Percentiles rank a stretch among this genome's conserved stretches.
phyloP scores from a whole-genome alignment of 148 eudicot species.

The Linanthus parryae region DNA sequence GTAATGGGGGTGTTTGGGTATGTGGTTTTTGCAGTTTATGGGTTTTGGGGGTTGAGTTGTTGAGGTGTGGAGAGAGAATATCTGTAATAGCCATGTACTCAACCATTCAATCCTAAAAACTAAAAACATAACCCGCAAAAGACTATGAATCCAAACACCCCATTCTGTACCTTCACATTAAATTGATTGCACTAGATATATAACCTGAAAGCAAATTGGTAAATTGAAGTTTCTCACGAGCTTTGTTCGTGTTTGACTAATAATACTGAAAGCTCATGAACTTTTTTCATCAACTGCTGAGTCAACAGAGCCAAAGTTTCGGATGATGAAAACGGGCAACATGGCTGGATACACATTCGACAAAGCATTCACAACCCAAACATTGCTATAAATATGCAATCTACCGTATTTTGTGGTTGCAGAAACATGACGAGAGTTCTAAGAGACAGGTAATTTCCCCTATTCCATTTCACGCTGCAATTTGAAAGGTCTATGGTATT shows the following conservation, averaged over 20 bases:
- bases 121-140: no score
- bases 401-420: slow-evolving; percentile 67
- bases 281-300: background rate
- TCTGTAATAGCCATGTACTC: no score
- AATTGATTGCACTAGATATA: no score
- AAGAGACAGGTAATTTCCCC: slow-evolving; percentile 44
- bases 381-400: slow-evolving; percentile 86
- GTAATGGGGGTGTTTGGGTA: no score
- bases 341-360: slow-evolving; percentile 83
- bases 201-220: no score
- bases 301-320: slow-evolving; percentile 59
- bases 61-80: no score
- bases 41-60: no score
- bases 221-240: background rate
- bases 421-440: slow-evolving; percentile 47
- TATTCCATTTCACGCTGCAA: background rate
- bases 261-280: background rate
- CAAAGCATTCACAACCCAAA: slow-evolving; percentile 96
- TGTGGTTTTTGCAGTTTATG: no score
- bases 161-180: no score
- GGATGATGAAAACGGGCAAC: slow-evolving; percentile 44
- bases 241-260: background rate
- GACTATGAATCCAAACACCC: no score
- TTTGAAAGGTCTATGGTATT: background rate
- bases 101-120: no score